Evolutionary conservation across 2,329 filamentous ascomycete genomes (phyloP), one percentile per base, ranked within the genome.

Genomic region (Iodosphaeria phyllophila): DNA sequence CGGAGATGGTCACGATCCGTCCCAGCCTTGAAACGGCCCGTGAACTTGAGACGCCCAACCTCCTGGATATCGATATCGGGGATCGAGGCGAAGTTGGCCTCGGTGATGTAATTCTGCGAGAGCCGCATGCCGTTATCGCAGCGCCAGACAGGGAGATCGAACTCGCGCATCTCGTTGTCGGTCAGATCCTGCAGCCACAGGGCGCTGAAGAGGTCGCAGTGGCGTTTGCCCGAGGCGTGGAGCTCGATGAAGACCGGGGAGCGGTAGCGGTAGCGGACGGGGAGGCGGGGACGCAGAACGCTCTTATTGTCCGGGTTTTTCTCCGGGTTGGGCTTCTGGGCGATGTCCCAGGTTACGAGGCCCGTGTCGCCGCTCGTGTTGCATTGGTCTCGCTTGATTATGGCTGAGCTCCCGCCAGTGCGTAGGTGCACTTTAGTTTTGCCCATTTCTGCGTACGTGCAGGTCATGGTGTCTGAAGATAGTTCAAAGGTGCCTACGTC

Each of bases 401-500:
- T 72, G 12, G 74, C 78, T 3, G 70, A 72, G 30, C 77, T 86
- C 8, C 86, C 86, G 26, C 84, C 84, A 6, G 86, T 95, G 18
- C 83, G 66, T 36, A 92, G 49, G 37, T 68, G 71, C 21, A 95
- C 54, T 48, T 82, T 86, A 10, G 82, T 59, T 42, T 79, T 83
- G 21, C 67, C 33, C 25, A 38, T 37, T 52, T 19, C 60, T 48
- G 5, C 69, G 64, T 2, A 61, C 9, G 60, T 51, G 0, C 76
- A 69, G 0, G 63, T 61, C 23, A 95, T 71, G 10, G 58, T 62
- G 24, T 80, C 62, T 0, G 74, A 80, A 1, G 64, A 53, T 43
- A 95, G 91, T 41, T 92, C 76, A 41, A 95, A 92, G 0, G 86
- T 92, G 18, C 89, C 89, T 21, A 95, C 79, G 31, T 93, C 82